phyloP scores from a whole-genome alignment of 495 filamentous ascomycete genomes.

The Trichoderma orchidacearum region DNA sequence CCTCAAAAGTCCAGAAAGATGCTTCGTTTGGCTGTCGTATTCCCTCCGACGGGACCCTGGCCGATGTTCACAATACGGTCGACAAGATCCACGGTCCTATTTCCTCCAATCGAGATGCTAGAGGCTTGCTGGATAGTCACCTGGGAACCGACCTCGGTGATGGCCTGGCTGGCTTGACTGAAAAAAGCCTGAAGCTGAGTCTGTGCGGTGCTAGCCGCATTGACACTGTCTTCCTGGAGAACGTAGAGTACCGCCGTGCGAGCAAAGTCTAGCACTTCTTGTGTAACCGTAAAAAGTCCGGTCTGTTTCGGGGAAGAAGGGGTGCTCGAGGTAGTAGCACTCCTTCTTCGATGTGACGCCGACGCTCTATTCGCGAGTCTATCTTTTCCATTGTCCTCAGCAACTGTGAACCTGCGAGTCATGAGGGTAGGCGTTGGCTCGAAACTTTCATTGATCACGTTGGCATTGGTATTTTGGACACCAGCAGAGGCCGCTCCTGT shows the following conservation, averaged over 20 bases:
- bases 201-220: slow-evolving; percentile 43
- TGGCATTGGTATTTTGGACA: slow-evolving; percentile 4
- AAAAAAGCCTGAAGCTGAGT: slow-evolving; percentile 40
- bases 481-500: slow-evolving; percentile 12
- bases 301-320: slow-evolving; percentile 12
- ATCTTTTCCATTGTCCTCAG: not conserved
- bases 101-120: slow-evolving; percentile 29
- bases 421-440: not conserved
- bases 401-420: not conserved
- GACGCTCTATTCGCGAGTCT: no score
- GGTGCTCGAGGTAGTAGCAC: slow-evolving; percentile 7
- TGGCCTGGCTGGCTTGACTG: slow-evolving; percentile 16
- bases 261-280: slow-evolving; percentile 51
- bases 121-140: slow-evolving; percentile 16
- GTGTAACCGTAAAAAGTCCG: slow-evolving; percentile 20
- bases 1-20: not conserved
- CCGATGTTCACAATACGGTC: slow-evolving; percentile 24
- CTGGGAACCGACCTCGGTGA: slow-evolving; percentile 7
- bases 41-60: slow-evolving; percentile 11
- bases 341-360: not conserved
- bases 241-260: slow-evolving; percentile 49
- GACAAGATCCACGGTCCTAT: slow-evolving; percentile 29
- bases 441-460: not conserved
- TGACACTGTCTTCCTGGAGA: slow-evolving; percentile 39
- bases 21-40: not conserved